Conservation (phyloP, 495 filamentous ascomycete species). For the Lasiosphaeriaceae sp. region DNA sequence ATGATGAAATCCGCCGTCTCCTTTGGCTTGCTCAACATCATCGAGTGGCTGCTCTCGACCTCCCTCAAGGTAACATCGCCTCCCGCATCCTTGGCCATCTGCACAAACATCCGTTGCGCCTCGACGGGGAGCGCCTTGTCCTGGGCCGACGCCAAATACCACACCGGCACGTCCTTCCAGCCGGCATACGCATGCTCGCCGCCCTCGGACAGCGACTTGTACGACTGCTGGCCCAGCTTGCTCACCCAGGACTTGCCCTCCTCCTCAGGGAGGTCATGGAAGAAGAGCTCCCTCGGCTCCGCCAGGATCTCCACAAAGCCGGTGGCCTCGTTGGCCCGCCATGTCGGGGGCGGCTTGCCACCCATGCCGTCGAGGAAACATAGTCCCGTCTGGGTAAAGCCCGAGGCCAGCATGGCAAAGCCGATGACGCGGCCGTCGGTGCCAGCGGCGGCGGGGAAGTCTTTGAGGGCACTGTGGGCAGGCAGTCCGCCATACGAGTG, state of each 20-base stretch:
- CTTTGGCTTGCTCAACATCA: constrained; percentile 30
- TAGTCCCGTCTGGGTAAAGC: constrained; percentile 25
- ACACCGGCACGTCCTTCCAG: constrained; percentile 30
- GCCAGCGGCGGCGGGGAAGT: constrained; percentile 8
- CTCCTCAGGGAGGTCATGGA: constrained; percentile 29
- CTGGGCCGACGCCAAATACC: constrained; percentile 23
- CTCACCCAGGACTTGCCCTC: constrained; percentile 30
- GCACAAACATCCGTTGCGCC: constrained; percentile 19
- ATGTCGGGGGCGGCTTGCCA: constrained; percentile 27
- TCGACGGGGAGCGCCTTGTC: constrained; percentile 25
- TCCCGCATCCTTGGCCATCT: constrained; percentile 22
- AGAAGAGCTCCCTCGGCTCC: constrained; percentile 26
- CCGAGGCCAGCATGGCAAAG: constrained; percentile 26
- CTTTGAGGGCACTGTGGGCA: constrained; percentile 45
- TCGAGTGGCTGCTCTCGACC: constrained; percentile 25
- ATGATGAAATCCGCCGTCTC: constrained; percentile 27
- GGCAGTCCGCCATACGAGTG: constrained; percentile 53
- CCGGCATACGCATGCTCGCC: constrained; percentile 28
- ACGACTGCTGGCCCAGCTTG: constrained; percentile 22
- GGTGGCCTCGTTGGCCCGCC: constrained; percentile 18
- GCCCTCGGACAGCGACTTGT: constrained; percentile 22
- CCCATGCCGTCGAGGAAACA: constrained; percentile 26
- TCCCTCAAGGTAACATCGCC: constrained; percentile 25
- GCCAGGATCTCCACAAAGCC: constrained; percentile 25
- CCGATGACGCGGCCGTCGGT: constrained; percentile 26